Evolutionary conservation across 2,329 filamentous ascomycete species (phyloP), one percentile per base, ranked within the genome.

Genomic region (Aureobasidium sp.): DNA sequence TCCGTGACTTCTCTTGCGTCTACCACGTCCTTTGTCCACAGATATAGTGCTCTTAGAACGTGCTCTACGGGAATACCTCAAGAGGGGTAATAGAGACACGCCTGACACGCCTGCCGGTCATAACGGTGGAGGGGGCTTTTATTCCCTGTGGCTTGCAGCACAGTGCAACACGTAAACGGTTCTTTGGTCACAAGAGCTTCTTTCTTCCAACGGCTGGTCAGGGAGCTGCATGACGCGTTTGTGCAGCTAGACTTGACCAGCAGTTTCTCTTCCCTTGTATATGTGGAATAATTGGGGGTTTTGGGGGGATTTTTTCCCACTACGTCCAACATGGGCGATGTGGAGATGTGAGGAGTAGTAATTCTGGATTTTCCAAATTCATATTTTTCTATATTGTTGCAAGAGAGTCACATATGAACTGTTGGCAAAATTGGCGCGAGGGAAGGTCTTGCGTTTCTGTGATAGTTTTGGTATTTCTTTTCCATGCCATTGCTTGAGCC

Each of bases 111-210:
- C 4, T 15, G 34, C 34, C 32, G 16, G 3, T n/a, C 13, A 49
- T 29, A 39, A 37, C 49, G 49, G 32, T 25, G 16, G 10, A 39
- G 5, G 36, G 21, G 21, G 21, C 21, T 13, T 21, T 34, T 11
- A 11, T n/a, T 29, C 39, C 53, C 53, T 34, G 53, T 57, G 53
- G 53, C 53, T 57, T 57, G 53, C 53, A 57, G 53, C 53, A 57
- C 39, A 57, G 53, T 57, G 53, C 53, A 57, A 57, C 53, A 44
- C 3, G n/a, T 2, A 9, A 44, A 44, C 39, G 39, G 53, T 3
- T 39, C 34, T 36, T 25, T 25, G 29, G 45, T 48, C 45, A 48
- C 45, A 25, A n/a, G 29, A 45, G 16, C 9, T 21, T 10, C 11
- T 27, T 4, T 21, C 30, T n/a, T 8, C 4, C 5, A 30, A 47